A percentile compares a stretch with the other conserved stretches of the same genome.
Evolutionary conservation across 2,329 filamentous ascomycete genomes (phyloP).

Genomic region (Parastagonospora avenae): DNA sequence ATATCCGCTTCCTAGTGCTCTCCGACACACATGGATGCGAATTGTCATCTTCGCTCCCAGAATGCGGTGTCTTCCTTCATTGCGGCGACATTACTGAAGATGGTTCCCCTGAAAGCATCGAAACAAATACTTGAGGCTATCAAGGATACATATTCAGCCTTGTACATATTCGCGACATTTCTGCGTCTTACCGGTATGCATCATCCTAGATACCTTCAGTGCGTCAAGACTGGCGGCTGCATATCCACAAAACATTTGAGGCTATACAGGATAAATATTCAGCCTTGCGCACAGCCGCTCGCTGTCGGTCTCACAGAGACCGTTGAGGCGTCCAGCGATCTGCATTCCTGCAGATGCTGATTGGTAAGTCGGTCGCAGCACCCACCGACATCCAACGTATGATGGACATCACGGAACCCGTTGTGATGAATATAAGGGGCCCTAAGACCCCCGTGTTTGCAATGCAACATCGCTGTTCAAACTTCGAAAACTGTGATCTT

Average conservation of each 20-base stretch:
- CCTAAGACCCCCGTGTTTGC: not conserved
- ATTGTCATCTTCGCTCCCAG: constrained; percentile 48
- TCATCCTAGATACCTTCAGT: too few relatives aligned
- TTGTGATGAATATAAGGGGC: not conserved
- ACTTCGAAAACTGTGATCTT: not conserved
- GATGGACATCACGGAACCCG: not conserved
- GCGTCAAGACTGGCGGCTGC: too few relatives aligned
- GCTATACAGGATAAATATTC: too few relatives aligned
- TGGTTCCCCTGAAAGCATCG: constrained; percentile 54
- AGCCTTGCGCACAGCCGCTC: not conserved
- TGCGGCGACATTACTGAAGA: constrained; percentile 62
- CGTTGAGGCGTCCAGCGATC: constrained; percentile 6
- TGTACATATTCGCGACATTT: too few relatives aligned
- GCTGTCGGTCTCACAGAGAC: constrained; percentile 9
- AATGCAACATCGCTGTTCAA: too few relatives aligned
- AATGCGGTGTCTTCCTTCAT: constrained; percentile 61
- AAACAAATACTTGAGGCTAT: too few relatives aligned
- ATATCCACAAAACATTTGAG: too few relatives aligned
- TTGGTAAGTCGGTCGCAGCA: constrained; percentile 7
- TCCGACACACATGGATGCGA: constrained; percentile 48
- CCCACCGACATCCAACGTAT: not conserved
- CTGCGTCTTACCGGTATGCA: too few relatives aligned
- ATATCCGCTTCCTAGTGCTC: constrained; percentile 44
- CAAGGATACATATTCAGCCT: too few relatives aligned
- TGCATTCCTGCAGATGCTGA: not conserved